phyloP scores from a whole-genome alignment of 2,329 filamentous ascomycete species.

The Fusarium lyarnte region DNA sequence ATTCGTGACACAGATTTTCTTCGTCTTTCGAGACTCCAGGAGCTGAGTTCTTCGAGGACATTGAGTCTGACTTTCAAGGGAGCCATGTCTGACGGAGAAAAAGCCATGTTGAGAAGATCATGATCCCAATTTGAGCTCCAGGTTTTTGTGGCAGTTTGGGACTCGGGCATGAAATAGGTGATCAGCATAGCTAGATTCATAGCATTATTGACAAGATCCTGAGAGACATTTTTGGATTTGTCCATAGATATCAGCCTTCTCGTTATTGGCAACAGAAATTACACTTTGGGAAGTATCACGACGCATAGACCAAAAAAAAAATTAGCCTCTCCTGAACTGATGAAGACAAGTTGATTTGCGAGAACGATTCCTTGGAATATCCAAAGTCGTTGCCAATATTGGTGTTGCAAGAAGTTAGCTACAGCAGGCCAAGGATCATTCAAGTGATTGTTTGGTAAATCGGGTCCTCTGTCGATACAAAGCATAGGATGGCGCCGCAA shows the following conservation, averaged over 20 bases:
- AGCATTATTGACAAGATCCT: neutral
- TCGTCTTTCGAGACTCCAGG: neutral
- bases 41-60: neutral
- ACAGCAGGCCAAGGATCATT: no score
- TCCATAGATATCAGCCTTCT: neutral
- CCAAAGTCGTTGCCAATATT: no score
- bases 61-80: neutral
- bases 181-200: conserved; percentile 8
- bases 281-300: no score
- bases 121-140: neutral
- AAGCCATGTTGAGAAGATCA: neutral
- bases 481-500: neutral
- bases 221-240: neutral
- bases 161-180: neutral
- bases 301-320: no score
- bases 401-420: no score
- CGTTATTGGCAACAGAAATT: no score
- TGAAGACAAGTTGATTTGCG: no score
- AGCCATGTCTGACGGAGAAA: neutral
- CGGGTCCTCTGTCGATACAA: neutral
- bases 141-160: neutral
- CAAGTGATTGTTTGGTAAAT: no score
- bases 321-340: no score
- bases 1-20: neutral
- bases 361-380: no score